Evolutionary conservation across 345 rosid genomes (phyloP).

Genomic region (Boechera stricta): DNA sequence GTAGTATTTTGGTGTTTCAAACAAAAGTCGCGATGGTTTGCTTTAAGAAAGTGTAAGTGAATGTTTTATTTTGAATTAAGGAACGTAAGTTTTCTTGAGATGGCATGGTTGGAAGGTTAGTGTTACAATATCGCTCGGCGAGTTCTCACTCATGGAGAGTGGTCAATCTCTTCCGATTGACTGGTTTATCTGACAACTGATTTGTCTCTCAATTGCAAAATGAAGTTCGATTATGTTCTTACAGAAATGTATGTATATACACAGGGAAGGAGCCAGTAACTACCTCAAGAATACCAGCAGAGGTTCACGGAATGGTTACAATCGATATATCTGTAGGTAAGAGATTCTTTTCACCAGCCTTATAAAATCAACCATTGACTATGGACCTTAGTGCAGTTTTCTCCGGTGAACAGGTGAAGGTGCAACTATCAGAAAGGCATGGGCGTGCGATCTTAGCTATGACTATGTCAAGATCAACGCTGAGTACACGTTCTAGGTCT

Average conservation of each 20-base stretch:
- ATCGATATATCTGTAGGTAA: slow-evolving; percentile 69
- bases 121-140: slow-evolving; percentile 60
- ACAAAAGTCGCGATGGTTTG: too few relatives aligned
- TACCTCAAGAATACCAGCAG: slow-evolving; percentile 79
- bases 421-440: slow-evolving; percentile 65
- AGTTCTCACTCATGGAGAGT: slow-evolving; percentile 82
- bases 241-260: neutral
- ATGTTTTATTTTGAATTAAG: too few relatives aligned
- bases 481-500: slow-evolving; percentile 73
- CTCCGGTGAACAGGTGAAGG: slow-evolving; percentile 59
- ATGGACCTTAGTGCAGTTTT: neutral
- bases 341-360: slow-evolving; percentile 37
- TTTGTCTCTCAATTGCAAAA: neutral
- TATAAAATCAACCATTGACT: neutral
- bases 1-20: too few relatives aligned
- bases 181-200: slow-evolving; percentile 52
- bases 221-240: neutral
- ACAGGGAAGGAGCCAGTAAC: slow-evolving; percentile 64
- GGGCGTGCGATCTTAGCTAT: slow-evolving; percentile 91
- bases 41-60: too few relatives aligned
- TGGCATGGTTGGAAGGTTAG: too few relatives aligned
- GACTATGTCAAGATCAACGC: slow-evolving; percentile 92
- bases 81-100: too few relatives aligned
- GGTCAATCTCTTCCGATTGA: slow-evolving; percentile 90
- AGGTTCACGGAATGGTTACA: slow-evolving; percentile 75